These are phyloP conservation scores for Colletotrichum brevisporum DNA, from an alignment of 2,329 filamentous ascomycete species.

Conservation along the genomic window DNA sequence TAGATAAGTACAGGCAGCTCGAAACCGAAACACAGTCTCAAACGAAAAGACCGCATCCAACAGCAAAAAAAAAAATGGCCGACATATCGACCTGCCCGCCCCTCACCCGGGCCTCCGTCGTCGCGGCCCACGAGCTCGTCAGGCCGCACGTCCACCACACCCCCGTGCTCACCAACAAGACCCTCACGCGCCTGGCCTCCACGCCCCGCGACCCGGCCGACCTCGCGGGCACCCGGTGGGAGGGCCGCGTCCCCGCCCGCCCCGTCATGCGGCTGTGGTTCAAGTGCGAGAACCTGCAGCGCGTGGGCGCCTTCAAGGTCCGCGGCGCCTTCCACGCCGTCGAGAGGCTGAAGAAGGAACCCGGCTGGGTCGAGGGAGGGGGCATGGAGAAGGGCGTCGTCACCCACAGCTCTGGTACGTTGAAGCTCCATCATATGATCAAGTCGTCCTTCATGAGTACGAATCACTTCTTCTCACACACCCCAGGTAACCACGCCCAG, in stretches of 20 bases:
- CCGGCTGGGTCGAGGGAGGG: conserved; percentile 72
- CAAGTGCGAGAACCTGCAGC: conserved; percentile 96
- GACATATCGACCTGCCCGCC: conserved; percentile 70
- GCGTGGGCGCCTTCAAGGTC: conserved; percentile 92
- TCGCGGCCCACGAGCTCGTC: conserved; percentile 80
- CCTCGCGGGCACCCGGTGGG: conserved; percentile 69
- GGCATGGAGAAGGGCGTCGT: conserved; percentile 79
- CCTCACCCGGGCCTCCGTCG: conserved; percentile 80
- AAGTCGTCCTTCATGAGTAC: background rate
- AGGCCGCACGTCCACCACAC: conserved; percentile 84
- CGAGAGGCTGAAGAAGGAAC: conserved; percentile 74
- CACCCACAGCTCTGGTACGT: conserved; percentile 87
- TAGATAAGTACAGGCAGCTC: background rate
- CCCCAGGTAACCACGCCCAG: conserved; percentile 90
- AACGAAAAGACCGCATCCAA: background rate
- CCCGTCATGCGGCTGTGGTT: conserved; percentile 86
- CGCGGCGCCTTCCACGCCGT: conserved; percentile 92
- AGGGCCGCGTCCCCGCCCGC: conserved; percentile 68
- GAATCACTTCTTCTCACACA: background rate
- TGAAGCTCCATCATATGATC: background rate
- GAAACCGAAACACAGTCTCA: background rate
- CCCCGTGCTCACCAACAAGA: conserved; percentile 84
- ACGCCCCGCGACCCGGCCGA: conserved; percentile 71
- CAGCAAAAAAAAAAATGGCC: conserved; percentile 55
- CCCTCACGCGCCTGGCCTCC: conserved; percentile 82